Conservation (phyloP, 2,329 filamentous ascomycete genomes). For the Xylariaceae sp. region DNA sequence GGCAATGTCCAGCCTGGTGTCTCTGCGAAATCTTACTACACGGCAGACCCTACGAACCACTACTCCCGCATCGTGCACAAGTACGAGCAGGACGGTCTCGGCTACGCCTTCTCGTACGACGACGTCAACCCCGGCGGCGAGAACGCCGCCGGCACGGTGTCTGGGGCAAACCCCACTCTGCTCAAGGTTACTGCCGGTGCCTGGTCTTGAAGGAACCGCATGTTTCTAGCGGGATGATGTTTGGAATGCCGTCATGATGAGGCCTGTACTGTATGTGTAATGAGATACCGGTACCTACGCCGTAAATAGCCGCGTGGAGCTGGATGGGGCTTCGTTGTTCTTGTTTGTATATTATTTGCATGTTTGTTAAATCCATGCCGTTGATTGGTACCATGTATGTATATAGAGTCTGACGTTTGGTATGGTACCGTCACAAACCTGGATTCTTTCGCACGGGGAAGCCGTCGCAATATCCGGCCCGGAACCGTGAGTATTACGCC, state of each 20-base stretch:
- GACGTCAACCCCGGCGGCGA: constrained; percentile 58
- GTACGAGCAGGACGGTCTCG: constrained; percentile 54
- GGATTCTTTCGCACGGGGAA: neutral
- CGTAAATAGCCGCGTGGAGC: neutral
- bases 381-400: neutral
- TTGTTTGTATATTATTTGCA: neutral
- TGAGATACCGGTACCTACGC: no score
- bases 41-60: constrained; percentile 45
- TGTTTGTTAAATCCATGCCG: neutral
- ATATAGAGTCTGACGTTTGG: neutral
- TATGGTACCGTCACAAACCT: neutral
- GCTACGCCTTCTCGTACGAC: constrained; percentile 66
- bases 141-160: constrained; percentile 52
- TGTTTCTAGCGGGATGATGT: constrained; percentile 1
- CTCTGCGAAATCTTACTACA: constrained; percentile 42
- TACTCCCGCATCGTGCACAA: constrained; percentile 59
- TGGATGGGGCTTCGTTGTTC: neutral
- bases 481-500: neutral
- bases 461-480: neutral
- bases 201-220: constrained; percentile 12
- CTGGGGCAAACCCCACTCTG: constrained; percentile 42
- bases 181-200: constrained; percentile 48
- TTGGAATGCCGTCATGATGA: neutral
- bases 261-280: neutral
- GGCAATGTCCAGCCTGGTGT: constrained; percentile 45